Evolutionary conservation across 768 basidiomycete species (phyloP).

Genomic region (Sarcodon aspratus): DNA sequence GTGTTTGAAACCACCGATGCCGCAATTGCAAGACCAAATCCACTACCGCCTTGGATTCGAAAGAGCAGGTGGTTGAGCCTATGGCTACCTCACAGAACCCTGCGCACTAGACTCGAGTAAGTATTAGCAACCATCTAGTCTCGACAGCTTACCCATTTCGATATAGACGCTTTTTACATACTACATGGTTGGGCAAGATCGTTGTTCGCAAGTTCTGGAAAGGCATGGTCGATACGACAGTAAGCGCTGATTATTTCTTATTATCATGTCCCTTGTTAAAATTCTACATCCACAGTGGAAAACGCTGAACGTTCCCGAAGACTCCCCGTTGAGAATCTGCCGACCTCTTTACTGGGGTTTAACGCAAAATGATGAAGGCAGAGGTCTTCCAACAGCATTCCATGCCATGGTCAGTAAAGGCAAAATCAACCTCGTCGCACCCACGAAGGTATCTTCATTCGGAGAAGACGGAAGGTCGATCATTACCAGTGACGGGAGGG

Average conservation of each 20-base stretch:
- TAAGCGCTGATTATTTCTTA: no score
- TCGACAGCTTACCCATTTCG: slow-evolving; percentile 1
- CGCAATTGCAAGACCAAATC: slow-evolving; percentile 31
- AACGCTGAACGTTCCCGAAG: slow-evolving; percentile 23
- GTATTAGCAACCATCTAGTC: slow-evolving; percentile 6
- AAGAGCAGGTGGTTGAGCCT: slow-evolving; percentile 41
- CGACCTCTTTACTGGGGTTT: slow-evolving; percentile 32
- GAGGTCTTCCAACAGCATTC: slow-evolving; percentile 33
- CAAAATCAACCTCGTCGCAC: slow-evolving; percentile 35
- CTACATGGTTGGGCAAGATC: slow-evolving; percentile 43
- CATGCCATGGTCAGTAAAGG: slow-evolving; percentile 36
- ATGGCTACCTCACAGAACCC: slow-evolving; percentile 33
- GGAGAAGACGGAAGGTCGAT: slow-evolving; percentile 24
- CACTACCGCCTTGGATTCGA: slow-evolving; percentile 43
- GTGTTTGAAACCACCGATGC: slow-evolving; percentile 31
- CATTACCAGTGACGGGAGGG: slow-evolving; percentile 28
- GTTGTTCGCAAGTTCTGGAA: slow-evolving; percentile 34
- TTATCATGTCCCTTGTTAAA: not conserved
- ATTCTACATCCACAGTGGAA: slow-evolving; percentile 14
- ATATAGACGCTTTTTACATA: slow-evolving; percentile 45
- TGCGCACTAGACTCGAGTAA: slow-evolving; percentile 44
- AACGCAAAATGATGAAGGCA: slow-evolving; percentile 40
- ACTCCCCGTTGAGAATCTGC: slow-evolving; percentile 38
- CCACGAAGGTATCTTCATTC: slow-evolving; percentile 28
- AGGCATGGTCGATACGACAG: slow-evolving; percentile 2